phyloP scores from a whole-genome alignment of 2,329 filamentous ascomycete genomes.

The Amauroascus verrucosus region DNA sequence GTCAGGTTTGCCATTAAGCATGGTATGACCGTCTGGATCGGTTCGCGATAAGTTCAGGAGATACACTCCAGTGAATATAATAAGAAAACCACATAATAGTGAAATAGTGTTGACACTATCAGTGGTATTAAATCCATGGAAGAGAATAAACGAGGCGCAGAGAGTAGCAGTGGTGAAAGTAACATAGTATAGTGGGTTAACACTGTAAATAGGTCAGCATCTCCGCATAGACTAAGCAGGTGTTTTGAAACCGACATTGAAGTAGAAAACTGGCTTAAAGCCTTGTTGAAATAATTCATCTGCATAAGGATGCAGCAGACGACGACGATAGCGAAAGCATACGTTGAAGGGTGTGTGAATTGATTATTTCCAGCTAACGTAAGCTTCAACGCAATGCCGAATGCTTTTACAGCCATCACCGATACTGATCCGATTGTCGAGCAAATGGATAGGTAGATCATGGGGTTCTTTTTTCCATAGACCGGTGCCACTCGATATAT shows the following conservation, averaged over 20 bases:
- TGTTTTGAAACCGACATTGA: constrained; percentile 62
- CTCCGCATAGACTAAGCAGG: neutral
- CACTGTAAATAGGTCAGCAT: constrained; percentile 43
- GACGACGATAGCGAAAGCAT: constrained; percentile 92
- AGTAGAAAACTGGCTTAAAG: constrained; percentile 88
- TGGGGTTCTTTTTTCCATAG: constrained; percentile 88
- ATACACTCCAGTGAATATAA: constrained; percentile 93
- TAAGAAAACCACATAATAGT: constrained; percentile 80
- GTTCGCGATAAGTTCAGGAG: constrained; percentile 88
- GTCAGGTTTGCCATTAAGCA: constrained; percentile 49
- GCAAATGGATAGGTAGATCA: constrained; percentile 96
- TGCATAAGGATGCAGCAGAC: constrained; percentile 90
- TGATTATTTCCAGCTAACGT: constrained; percentile 91
- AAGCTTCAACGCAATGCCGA: constrained; percentile 93
- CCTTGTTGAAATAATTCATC: constrained; percentile 99
- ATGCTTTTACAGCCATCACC: constrained; percentile 98
- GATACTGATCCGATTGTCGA: constrained; percentile 94
- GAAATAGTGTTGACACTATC: constrained; percentile 87
- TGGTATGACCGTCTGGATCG: constrained; percentile 68
- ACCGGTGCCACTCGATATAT: constrained; percentile 87
- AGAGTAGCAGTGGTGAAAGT: constrained; percentile 94
- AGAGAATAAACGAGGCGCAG: constrained; percentile 89
- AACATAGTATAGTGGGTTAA: constrained; percentile 94
- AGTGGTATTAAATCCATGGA: constrained; percentile 90
- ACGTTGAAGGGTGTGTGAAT: constrained; percentile 88